Evolutionary conservation across 306 rosid genomes (phyloP).

Genomic region (Albizia julibrissin): DNA sequence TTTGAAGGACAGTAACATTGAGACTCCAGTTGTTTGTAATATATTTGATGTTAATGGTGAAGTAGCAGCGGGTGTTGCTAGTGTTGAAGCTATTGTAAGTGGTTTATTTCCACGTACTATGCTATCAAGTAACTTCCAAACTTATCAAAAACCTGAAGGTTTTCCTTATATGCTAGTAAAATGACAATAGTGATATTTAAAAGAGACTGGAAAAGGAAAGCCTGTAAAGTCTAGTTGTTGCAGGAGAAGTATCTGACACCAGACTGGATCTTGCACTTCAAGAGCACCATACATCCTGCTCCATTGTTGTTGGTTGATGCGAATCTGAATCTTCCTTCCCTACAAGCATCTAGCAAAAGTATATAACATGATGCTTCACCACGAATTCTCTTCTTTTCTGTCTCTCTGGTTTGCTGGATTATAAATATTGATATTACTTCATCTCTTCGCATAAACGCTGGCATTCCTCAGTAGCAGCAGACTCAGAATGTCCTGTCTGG

Average conservation of each 20-base stretch:
- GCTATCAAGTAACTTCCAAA: conserved; percentile 32
- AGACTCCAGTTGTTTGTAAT: conserved; percentile 81
- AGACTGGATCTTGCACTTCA: conserved; percentile 71
- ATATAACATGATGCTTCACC: conserved; percentile 26
- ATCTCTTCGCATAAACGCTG: conserved; percentile 27
- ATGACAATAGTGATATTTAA: conserved; percentile 4
- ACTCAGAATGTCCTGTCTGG: conserved; percentile 70
- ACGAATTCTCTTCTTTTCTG: conserved; percentile 16
- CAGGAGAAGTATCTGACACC: conserved; percentile 84
- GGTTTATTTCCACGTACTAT: conserved; percentile 23
- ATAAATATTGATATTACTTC: conserved; percentile 18
- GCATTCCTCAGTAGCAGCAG: conserved; percentile 64
- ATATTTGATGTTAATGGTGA: conserved; percentile 78
- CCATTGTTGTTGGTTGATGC: conserved; percentile 85
- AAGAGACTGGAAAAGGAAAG: conserved; percentile 3
- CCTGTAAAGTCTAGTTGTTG: conserved; percentile 21
- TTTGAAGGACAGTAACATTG: conserved; percentile 59
- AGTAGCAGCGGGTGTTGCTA: conserved; percentile 79
- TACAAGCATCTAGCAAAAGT: conserved; percentile 76
- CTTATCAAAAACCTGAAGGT: conserved; percentile 26
- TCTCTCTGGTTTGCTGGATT: conserved; percentile 9
- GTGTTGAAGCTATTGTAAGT: conserved; percentile 85
- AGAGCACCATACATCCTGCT: conserved; percentile 53
- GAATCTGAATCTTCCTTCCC: conserved; percentile 65
- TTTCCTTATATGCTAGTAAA: conserved; percentile 13